phyloP scores from a whole-genome alignment of 306 rosid species.

The Vigna angularis region DNA sequence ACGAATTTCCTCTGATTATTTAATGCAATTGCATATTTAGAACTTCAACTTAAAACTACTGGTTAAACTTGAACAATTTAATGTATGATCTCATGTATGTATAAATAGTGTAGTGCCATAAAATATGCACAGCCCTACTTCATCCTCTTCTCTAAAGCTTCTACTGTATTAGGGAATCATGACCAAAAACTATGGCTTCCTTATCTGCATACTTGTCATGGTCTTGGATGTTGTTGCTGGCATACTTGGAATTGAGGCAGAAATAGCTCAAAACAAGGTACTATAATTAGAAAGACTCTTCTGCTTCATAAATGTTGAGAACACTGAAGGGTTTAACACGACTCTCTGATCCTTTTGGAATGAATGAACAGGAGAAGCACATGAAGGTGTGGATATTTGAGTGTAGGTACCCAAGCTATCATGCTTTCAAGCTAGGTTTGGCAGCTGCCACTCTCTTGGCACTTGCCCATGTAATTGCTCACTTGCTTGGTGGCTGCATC shows the following conservation, averaged over 20 bases:
- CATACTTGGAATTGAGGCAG: conserved; percentile 82
- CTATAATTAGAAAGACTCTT: background rate
- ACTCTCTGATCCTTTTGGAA: background rate
- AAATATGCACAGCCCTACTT: background rate
- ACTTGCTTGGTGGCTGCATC: conserved; percentile 74
- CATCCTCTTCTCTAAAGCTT: conserved; percentile 30
- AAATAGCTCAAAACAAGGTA: conserved; percentile 82
- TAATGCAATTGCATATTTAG: background rate
- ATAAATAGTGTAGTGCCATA: conserved; percentile 31
- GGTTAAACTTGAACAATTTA: too few relatives aligned
- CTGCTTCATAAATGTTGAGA: background rate
- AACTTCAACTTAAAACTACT: too few relatives aligned
- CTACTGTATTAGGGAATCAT: conserved; percentile 44
- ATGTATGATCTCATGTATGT: background rate
- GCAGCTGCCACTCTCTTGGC: conserved; percentile 69
- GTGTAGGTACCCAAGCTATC: conserved; percentile 74
- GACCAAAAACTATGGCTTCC: conserved; percentile 63
- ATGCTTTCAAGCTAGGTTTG: conserved; percentile 77
- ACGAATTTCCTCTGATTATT: too few relatives aligned
- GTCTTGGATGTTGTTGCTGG: conserved; percentile 75
- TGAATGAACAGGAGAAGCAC: conserved; percentile 58
- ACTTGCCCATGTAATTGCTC: conserved; percentile 64
- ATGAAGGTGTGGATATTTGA: conserved; percentile 63
- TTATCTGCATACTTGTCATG: conserved; percentile 71
- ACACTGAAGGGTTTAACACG: background rate